Evolutionary conservation across 1,284 basidiomycete genomes (phyloP), one percentile per base, ranked within the genome.

Genomic region (Cutaneotrichosporon sp.): DNA sequence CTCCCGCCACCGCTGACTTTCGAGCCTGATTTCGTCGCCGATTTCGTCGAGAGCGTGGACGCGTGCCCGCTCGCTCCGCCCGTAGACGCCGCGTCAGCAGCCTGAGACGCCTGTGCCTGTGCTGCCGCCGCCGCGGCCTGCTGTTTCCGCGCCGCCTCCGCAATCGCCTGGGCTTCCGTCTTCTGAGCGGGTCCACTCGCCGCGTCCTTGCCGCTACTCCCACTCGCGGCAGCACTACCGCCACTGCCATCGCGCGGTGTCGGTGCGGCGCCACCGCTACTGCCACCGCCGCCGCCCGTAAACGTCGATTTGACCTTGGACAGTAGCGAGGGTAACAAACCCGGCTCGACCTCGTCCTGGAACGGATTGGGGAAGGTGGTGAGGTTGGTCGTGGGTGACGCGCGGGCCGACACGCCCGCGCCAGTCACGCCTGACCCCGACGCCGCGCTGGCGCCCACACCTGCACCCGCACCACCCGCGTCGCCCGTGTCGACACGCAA

Each of bases 221-320:
- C 26, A 30, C 26, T 35, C 34, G 34, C 8, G 34, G 35, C 12
- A 12, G 22, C 26, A 30, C 10, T 30, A 30, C 26, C 26, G 26
- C 26, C 10, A 30, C 26, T 10, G 36, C 36, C 15, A 18, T 38
- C 36, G 17, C 36, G 15, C 17, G 34, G 34, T n/a, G 12, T 4
- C 36, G n/a, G n/a, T n/a, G 15, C 2, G 36, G 12, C 26, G 37
- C 23, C 3, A 42, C 36, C 14, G 35, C 20, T 13, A 46, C 13
- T 21, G 46, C 33, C 8, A 56, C 35, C 3, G 63, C 50, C 17
- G 61, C 35, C 3, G 63, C 50, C 17, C 60, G 61, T 48, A 51
- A 76, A 74, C 0, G 71, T 70, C 44, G 66, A 68, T 52, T 74
- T 72, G 51, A 76, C 71, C 49, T 73, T 75, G 7, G 72, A 73